Percentiles rank a stretch among this genome's conserved stretches.
These are phyloP conservation scores for Immersiporthe knoxdaviesiana DNA, from an alignment of 2,329 filamentous ascomycete genomes.

Conservation along the genomic window DNA sequence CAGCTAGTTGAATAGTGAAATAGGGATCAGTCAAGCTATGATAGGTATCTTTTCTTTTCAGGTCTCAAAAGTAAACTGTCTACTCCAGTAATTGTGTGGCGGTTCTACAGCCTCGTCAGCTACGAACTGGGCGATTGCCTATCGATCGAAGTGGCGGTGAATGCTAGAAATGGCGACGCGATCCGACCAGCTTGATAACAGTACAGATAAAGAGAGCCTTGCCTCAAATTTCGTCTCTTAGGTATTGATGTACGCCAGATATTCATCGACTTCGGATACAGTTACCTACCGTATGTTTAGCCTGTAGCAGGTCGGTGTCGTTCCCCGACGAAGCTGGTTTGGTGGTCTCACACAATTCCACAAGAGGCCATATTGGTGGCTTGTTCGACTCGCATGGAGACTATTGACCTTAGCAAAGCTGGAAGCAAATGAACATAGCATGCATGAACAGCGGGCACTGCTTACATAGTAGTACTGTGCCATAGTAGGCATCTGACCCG, in stretches of 20 bases:
- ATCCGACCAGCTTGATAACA: not conserved
- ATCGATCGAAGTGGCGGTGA: not conserved
- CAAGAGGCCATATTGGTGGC: not conserved
- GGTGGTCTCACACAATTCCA: not conserved
- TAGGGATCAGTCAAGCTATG: no score
- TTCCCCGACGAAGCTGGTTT: not conserved
- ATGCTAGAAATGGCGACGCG: not conserved
- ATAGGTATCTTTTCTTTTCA: no score
- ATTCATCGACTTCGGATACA: not conserved
- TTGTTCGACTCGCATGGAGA: not conserved
- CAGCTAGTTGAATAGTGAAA: no score
- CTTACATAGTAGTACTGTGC: not conserved
- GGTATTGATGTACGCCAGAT: not conserved
- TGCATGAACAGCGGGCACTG: not conserved
- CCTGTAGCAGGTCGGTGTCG: not conserved
- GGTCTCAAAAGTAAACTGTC: no score
- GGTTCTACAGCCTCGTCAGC: no score
- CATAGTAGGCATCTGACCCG: no score
- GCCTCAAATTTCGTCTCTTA: no score
- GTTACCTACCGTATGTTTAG: not conserved
- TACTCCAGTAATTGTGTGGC: no score
- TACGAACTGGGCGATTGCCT: no score
- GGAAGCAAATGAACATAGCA: not conserved
- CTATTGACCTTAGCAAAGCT: not conserved
- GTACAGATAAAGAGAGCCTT: no score